Evolutionary conservation across 805 yeast genomes (phyloP).

Genomic region (Wickerhamiella vanderwaltii): DNA sequence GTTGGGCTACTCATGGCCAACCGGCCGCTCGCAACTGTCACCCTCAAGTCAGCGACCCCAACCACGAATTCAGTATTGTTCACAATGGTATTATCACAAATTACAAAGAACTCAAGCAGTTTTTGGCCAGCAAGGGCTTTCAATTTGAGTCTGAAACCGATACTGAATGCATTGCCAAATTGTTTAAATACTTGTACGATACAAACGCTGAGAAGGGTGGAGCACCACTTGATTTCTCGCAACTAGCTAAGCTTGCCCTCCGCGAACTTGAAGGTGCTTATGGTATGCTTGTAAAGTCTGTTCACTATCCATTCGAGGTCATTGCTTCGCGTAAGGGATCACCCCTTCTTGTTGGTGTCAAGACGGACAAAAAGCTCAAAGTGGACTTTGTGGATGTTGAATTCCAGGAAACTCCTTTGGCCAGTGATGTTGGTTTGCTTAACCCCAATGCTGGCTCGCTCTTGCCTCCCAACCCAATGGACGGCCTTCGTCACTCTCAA

Average conservation of each 20-base stretch:
- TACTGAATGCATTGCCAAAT: slow-evolving; percentile 94
- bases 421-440: slow-evolving; percentile 15
- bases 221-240: slow-evolving; percentile 60
- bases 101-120: slow-evolving; percentile 78
- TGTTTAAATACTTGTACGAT: slow-evolving; percentile 83
- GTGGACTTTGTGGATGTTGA: slow-evolving; percentile 98
- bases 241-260: slow-evolving; percentile 82
- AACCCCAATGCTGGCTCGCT: slow-evolving; percentile 20
- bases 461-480: slow-evolving; percentile 41
- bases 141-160: slow-evolving; percentile 87
- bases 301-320: slow-evolving; percentile 89
- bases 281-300: slow-evolving; percentile 84
- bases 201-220: slow-evolving; percentile 52
- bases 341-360: slow-evolving; percentile 89
- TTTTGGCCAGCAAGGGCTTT: slow-evolving; percentile 68
- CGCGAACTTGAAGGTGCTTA: slow-evolving; percentile 95
- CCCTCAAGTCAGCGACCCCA: slow-evolving; percentile 83
- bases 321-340: slow-evolving; percentile 98
- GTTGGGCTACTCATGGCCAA: slow-evolving; percentile 99
- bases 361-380: slow-evolving; percentile 86
- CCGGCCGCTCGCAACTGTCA: slow-evolving; percentile 82
- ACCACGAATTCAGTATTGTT: slow-evolving; percentile 77
- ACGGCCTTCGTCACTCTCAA: slow-evolving; percentile 73
- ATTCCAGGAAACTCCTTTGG: slow-evolving; percentile 53
- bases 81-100: slow-evolving; percentile 98